Percentiles rank a stretch among this genome's conserved stretches.
phyloP scores from a whole-genome alignment of 2,329 filamentous ascomycete genomes.

The Talaromyces islandicus region DNA sequence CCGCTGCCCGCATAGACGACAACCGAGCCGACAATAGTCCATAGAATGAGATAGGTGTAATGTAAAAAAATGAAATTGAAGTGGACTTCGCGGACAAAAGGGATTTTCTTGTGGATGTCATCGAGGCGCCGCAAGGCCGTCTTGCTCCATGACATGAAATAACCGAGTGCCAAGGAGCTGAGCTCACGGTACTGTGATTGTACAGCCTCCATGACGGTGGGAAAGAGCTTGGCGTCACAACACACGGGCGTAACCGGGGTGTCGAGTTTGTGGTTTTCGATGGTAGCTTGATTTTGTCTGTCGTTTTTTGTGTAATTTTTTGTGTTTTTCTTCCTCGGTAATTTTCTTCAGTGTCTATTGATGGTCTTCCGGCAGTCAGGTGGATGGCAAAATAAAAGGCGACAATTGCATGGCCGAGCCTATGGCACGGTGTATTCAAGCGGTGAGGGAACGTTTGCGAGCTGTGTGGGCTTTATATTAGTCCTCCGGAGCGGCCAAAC shows the following conservation, averaged over 20 bases:
- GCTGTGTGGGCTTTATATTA: neutral
- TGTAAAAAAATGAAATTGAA: slow-evolving; percentile 44
- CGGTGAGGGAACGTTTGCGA: neutral
- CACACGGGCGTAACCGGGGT: neutral
- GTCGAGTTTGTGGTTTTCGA: neutral
- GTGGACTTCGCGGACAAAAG: slow-evolving; percentile 17
- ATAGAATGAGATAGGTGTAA: slow-evolving; percentile 71
- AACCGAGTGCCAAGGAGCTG: neutral
- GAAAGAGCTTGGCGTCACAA: neutral
- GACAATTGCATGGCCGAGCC: neutral
- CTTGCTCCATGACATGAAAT: neutral
- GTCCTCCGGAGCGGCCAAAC: slow-evolving; percentile 5
- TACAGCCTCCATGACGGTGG: neutral
- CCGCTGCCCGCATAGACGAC: slow-evolving; percentile 63
- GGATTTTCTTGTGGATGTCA: slow-evolving; percentile 5
- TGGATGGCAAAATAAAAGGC: neutral
- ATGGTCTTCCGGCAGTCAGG: neutral
- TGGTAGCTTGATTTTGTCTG: neutral
- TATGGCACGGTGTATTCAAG: neutral
- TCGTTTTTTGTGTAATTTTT: neutral
- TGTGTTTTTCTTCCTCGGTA: neutral
- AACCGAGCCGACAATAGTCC: slow-evolving; percentile 68
- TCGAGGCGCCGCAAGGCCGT: neutral
- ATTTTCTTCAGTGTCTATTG: neutral
- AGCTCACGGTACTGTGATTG: neutral